Evolutionary conservation across 163 green algal species (phyloP).

Genomic region (Volvox carteri): DNA sequence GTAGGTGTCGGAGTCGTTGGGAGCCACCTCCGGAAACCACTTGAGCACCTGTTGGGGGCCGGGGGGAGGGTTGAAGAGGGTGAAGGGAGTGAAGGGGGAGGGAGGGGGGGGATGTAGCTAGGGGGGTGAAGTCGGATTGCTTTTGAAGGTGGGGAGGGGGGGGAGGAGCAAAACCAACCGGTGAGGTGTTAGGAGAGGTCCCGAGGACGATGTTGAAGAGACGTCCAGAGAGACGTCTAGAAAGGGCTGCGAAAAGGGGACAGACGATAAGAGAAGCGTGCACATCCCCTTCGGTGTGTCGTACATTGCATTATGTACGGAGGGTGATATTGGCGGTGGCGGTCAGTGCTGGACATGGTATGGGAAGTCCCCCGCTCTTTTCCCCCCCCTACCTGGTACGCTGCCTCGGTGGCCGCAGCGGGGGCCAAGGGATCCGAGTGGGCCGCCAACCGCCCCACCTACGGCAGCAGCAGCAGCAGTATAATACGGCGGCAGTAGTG

Average conservation of each 20-base stretch:
- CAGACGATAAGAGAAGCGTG: too few species aligned
- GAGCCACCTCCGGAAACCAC: constrained; percentile 11
- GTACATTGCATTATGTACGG: too few species aligned
- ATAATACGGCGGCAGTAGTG: neutral
- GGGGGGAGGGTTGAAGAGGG: neutral
- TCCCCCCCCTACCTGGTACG: constrained; percentile 48
- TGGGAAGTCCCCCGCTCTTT: too few species aligned
- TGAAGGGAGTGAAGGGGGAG: neutral
- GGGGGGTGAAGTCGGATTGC: too few species aligned
- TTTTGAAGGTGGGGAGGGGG: neutral
- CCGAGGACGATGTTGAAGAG: too few species aligned
- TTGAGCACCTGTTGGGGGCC: constrained; percentile 10
- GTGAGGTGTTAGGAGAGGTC: too few species aligned
- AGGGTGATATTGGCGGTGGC: too few species aligned
- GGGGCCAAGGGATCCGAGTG: constrained; percentile 17
- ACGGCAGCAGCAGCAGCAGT: neutral
- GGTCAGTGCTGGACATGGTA: too few species aligned
- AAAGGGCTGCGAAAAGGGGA: too few species aligned
- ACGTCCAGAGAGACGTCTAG: too few species aligned
- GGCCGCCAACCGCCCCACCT: constrained; percentile 24
- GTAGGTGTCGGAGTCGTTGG: neutral
- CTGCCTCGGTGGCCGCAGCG: neutral
- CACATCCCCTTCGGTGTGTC: too few species aligned
- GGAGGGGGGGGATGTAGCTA: too few species aligned
- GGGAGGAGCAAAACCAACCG: neutral